Base-by-base conservation (phyloP, 495 filamentous ascomycete species). In the Cetradonia linearis region DNA sequence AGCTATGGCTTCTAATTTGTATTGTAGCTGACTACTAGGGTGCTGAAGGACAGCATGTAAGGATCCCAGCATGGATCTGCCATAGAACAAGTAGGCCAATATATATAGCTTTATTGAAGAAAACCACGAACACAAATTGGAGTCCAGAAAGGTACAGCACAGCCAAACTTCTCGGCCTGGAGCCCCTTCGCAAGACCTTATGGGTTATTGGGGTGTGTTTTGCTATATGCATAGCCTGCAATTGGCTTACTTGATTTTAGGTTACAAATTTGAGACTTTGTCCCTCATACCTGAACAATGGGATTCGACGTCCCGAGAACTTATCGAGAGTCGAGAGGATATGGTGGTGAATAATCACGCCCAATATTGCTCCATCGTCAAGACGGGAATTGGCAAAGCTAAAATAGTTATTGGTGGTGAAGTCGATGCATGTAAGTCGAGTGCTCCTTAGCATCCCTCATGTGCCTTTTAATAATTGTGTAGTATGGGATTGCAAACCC, bases 231-330 rank as follows among this genome's bases (percentile, higher is more conserved):
- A 27, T 18, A n/a, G 40, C 25, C 13, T 52, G 48, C 6, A 5
- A 27, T 25, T 60, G 16, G 52, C 58, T 40, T 3, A 63, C 9
- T 27, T 5, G 27, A 7, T 47, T 8, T 3, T 63, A 93, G 90
- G 93, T 25, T 97, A 97, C 74, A 97, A 97, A 70, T 99, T 99
- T 65, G 93, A 99, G 70, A 85, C 87, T 1, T 71, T 99, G 1
- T 85, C 82, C 36, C 81, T 91, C 18, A 71, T 97, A 4, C 83
- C 85, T 7, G 69, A 78, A 3, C 78, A 82, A 5, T 95, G 90
- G 88, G 83, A 80, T 52, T 74, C 82, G 38, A 83, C 82, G 7
- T 71, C 81, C 2, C 80, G 89, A 49, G 82, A 86, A 2, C 79
- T 83, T 59, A 95, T 98, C 64, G 91, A 96, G 70, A 72, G 68